These are phyloP conservation scores for Oryza australiensis DNA, from an alignment of 176 grass and related monocot genomes.

Conservation along the genomic window DNA sequence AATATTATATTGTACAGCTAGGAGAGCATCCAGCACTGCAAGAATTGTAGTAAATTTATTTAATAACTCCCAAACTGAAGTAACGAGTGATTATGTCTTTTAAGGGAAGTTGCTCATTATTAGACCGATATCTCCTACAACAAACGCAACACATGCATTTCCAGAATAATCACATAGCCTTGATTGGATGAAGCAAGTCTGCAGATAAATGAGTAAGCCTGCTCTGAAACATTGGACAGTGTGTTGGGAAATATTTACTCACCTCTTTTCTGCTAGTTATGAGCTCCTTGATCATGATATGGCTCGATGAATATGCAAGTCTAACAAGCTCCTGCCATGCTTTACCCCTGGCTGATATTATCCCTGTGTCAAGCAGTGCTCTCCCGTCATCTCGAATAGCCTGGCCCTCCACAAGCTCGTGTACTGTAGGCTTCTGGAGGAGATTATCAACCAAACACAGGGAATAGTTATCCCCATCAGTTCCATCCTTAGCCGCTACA, in stretches of 20 bases:
- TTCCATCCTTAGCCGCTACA: slow-evolving; percentile 59
- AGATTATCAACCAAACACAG: slow-evolving; percentile 74
- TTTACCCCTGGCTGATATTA: slow-evolving; percentile 82
- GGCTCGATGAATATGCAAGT: slow-evolving; percentile 63
- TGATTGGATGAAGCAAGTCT: background rate
- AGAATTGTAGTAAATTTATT: background rate
- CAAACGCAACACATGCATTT: background rate
- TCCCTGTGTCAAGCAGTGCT: slow-evolving; percentile 85
- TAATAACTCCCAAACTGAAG: background rate
- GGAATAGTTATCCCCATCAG: slow-evolving; percentile 41
- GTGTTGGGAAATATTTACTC: slow-evolving; percentile 57
- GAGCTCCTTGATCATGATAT: slow-evolving; percentile 60
- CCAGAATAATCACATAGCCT: background rate
- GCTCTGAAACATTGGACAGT: slow-evolving; percentile 3
- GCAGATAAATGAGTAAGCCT: background rate
- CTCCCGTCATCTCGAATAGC: slow-evolving; percentile 77
- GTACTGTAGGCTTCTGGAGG: slow-evolving; percentile 79
- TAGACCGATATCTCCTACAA: background rate
- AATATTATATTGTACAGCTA: background rate
- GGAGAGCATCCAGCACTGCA: background rate
- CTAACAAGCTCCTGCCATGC: slow-evolving; percentile 77
- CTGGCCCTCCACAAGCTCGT: slow-evolving; percentile 56
- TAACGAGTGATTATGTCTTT: background rate
- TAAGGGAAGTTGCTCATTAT: background rate
- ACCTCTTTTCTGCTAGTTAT: slow-evolving; percentile 75